Percentiles rank a stretch among this genome's conserved stretches.
phyloP scores from a whole-genome alignment of 495 filamentous ascomycete genomes.

The Lentithecium fluviatile region DNA sequence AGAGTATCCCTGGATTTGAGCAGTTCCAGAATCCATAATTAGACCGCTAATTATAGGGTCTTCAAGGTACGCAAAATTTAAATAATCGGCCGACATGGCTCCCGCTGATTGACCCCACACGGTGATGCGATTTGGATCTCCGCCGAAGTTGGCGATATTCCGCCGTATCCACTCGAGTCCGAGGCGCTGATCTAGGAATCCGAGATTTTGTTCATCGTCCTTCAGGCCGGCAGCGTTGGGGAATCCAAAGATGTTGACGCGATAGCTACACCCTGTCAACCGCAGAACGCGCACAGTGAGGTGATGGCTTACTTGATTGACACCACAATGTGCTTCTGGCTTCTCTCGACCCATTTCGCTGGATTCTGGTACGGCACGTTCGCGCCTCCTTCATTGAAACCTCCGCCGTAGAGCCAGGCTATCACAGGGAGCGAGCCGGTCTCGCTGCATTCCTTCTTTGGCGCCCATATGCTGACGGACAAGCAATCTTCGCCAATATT shows the following conservation, averaged over 20 bases:
- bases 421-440: constrained; percentile 60
- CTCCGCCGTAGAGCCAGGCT: constrained; percentile 67
- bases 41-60: constrained; percentile 49
- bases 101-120: constrained; percentile 55
- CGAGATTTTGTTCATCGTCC: constrained; percentile 47
- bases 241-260: constrained; percentile 64
- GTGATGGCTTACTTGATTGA: constrained; percentile 49
- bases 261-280: constrained; percentile 46
- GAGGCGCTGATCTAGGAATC: constrained; percentile 65
- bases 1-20: constrained; percentile 34
- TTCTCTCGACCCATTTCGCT: constrained; percentile 45
- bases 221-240: constrained; percentile 49
- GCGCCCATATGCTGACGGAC: constrained; percentile 59
- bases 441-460: constrained; percentile 49
- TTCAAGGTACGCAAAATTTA: constrained; percentile 48
- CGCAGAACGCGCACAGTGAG: background rate
- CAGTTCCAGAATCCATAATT: constrained; percentile 51
- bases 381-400: constrained; percentile 56
- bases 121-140: constrained; percentile 50
- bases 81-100: constrained; percentile 35
- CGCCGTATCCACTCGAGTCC: constrained; percentile 38
- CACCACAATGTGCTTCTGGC: constrained; percentile 58
- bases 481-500: constrained; percentile 58
- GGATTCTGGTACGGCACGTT: constrained; percentile 49
- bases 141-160: constrained; percentile 58